Evolutionary conservation across 1,284 basidiomycete genomes (phyloP).

Genomic region (Apiotrichum akiyoshidainum): DNA sequence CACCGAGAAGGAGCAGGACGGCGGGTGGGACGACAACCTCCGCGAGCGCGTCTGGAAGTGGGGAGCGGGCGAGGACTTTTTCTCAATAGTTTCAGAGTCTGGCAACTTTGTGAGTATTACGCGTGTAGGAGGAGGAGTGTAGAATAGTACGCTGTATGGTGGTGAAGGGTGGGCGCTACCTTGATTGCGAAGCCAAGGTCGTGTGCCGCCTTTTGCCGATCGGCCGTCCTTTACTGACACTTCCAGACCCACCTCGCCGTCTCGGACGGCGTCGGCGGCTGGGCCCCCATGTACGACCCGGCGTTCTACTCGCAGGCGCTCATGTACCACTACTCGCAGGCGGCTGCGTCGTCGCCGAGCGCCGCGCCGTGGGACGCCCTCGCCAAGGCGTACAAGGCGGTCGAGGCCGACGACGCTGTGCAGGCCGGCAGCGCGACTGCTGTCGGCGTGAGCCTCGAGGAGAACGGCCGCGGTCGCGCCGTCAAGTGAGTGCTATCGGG

Average conservation of each 20-base stretch:
- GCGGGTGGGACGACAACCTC: conserved; percentile 33
- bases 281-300: conserved; percentile 56
- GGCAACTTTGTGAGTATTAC: conserved; percentile 31
- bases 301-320: conserved; percentile 55
- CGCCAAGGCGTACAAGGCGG: conserved; percentile 51
- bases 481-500: conserved; percentile 49
- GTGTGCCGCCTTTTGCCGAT: too few relatives aligned
- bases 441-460: conserved; percentile 44
- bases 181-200: too few relatives aligned
- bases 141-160: background rate
- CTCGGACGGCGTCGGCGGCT: conserved; percentile 59
- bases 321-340: conserved; percentile 52
- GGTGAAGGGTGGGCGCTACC: background rate
- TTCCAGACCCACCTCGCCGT: conserved; percentile 49
- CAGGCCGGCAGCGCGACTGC: conserved; percentile 54
- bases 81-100: conserved; percentile 30
- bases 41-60: conserved; percentile 28
- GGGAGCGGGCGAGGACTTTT: conserved; percentile 50
- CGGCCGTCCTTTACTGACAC: background rate
- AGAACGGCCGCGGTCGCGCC: conserved; percentile 51
- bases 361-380: conserved; percentile 46
- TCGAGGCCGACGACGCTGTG: conserved; percentile 51
- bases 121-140: background rate
- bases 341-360: conserved; percentile 27
- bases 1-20: conserved; percentile 12